A percentile compares a stretch with the other conserved stretches of the same genome.
phyloP scores from a whole-genome alignment of 169 alveolate species.

The Theileria equi region DNA sequence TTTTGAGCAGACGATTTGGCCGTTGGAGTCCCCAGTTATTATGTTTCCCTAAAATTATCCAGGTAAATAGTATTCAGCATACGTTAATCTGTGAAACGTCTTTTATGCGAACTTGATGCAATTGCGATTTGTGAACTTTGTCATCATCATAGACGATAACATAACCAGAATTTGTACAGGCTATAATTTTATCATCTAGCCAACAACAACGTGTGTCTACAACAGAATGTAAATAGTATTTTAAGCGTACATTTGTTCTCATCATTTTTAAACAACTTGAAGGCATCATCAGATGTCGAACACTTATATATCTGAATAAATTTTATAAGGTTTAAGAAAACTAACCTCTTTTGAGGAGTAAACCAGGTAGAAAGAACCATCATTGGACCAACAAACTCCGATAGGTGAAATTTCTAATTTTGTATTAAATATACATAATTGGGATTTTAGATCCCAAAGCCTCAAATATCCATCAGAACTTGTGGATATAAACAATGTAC shows the following conservation, averaged over 20 bases:
- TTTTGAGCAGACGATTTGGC: slow-evolving; percentile 14
- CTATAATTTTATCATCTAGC: not conserved
- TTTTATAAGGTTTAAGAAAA: not conserved
- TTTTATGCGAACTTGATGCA: not conserved
- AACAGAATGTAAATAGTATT: not conserved
- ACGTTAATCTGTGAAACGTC: not conserved
- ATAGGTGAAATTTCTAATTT: slow-evolving; percentile 20
- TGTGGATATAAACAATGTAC: slow-evolving; percentile 42
- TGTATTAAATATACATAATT: slow-evolving; percentile 48
- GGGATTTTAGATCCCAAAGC: slow-evolving; percentile 60
- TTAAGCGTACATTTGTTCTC: not conserved
- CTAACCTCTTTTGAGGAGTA: slow-evolving; percentile 1
- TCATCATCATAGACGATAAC: not conserved
- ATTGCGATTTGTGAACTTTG: not conserved
- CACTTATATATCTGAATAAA: not conserved
- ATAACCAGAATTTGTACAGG: not conserved
- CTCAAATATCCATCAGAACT: slow-evolving; percentile 32
- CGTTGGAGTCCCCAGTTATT: slow-evolving; percentile 58
- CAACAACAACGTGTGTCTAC: not conserved
- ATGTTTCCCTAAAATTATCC: slow-evolving; percentile 22
- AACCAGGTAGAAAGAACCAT: slow-evolving; percentile 19
- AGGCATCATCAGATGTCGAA: not conserved
- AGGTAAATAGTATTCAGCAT: not conserved
- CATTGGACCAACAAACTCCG: slow-evolving; percentile 37
- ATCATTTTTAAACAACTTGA: not conserved